phyloP scores from a whole-genome alignment of 139 green algal genomes.

The Raphidocelis subcapitata region DNA sequence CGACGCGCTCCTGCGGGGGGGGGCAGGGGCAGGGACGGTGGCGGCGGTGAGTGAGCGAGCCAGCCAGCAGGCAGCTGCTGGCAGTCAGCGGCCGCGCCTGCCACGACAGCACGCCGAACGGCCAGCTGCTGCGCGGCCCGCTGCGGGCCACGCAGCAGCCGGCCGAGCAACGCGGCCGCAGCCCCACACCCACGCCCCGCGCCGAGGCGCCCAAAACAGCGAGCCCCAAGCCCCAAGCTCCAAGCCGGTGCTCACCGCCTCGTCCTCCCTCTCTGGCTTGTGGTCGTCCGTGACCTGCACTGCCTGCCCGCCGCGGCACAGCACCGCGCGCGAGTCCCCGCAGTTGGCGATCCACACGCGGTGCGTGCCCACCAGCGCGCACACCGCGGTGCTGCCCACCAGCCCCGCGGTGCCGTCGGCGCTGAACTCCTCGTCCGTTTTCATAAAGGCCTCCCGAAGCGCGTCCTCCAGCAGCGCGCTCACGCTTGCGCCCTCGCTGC shows the following conservation, averaged over 20 bases:
- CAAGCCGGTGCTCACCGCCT: conserved; percentile 45
- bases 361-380: conserved; percentile 56
- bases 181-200: too few relatives aligned
- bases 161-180: too few relatives aligned
- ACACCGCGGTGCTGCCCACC: conserved; percentile 84
- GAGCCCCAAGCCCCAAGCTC: too few relatives aligned
- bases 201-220: too few relatives aligned
- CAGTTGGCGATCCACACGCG: conserved; percentile 68
- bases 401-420: conserved; percentile 47
- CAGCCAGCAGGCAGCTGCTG: too few relatives aligned
- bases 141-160: too few relatives aligned
- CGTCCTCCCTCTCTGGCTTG: conserved; percentile 73
- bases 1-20: conserved; percentile 52
- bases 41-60: too few relatives aligned
- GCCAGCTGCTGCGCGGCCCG: too few relatives aligned
- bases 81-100: too few relatives aligned
- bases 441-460: conserved; percentile 52
- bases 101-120: too few relatives aligned
- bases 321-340: conserved; percentile 68
- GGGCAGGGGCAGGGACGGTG: too few relatives aligned
- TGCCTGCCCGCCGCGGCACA: conserved; percentile 50
- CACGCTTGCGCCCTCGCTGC: conserved; percentile 5
- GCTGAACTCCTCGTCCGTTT: conserved; percentile 61
- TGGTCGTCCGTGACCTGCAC: conserved; percentile 69
- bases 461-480: conserved; percentile 44